Percentiles rank a stretch among this genome's conserved stretches.
Conservation (phyloP, 2,329 filamentous ascomycete species). For the Pseudopithomyces maydicus region DNA sequence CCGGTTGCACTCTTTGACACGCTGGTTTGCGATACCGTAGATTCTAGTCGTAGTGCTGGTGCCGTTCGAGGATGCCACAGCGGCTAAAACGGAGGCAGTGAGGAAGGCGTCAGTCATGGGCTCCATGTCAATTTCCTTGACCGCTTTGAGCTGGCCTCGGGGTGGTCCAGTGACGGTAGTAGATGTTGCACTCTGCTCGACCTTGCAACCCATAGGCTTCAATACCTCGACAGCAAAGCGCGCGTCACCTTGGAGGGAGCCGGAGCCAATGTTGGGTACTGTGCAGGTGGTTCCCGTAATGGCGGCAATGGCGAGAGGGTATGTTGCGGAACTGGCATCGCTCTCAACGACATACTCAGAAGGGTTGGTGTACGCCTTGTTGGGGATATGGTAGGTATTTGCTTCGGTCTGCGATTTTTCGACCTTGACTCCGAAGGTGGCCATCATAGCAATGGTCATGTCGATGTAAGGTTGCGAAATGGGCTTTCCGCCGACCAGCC, state of each 20-base stretch:
- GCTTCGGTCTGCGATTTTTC: conserved; percentile 75
- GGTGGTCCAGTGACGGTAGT: conserved; percentile 93
- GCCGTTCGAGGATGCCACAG: conserved; percentile 76
- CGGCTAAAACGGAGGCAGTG: conserved; percentile 89
- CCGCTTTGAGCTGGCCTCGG: conserved; percentile 71
- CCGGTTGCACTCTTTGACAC: conserved; percentile 97
- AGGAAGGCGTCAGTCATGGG: conserved; percentile 99
- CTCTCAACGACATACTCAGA: conserved; percentile 89
- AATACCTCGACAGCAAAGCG: conserved; percentile 91
- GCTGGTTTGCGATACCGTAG: conserved; percentile 93
- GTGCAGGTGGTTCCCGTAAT: conserved; percentile 96
- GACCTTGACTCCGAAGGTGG: conserved; percentile 83
- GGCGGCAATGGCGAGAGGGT: conserved; percentile 89
- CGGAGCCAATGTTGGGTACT: conserved; percentile 92
- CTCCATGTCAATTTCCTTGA: conserved; percentile 93
- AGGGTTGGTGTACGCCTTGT: conserved; percentile 82
- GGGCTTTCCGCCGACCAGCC: conserved; percentile 92
- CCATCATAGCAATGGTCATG: conserved; percentile 99
- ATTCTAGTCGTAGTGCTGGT: conserved; percentile 74
- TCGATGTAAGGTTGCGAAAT: conserved; percentile 98
- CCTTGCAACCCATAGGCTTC: conserved; percentile 88
- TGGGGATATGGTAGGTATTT: conserved; percentile 93
- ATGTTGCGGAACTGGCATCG: conserved; percentile 96
- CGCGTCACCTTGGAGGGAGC: conserved; percentile 91
- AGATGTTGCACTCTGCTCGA: conserved; percentile 81